Conservation (phyloP, 73 alveolate species). For the Stentor coeruleus region DNA sequence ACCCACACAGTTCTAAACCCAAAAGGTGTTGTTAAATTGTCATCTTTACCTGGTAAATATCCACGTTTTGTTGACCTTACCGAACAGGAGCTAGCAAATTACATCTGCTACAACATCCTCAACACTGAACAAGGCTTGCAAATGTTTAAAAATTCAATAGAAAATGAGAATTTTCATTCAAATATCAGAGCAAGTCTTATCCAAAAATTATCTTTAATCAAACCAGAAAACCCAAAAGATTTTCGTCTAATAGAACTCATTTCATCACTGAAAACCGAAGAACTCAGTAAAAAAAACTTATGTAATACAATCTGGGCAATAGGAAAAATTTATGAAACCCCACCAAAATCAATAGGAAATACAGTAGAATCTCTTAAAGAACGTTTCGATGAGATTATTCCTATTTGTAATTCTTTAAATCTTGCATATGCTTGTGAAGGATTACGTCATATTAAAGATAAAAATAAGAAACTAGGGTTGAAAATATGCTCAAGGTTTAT, state of each 20-base stretch:
- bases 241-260: neutral
- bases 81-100: constrained; percentile 1
- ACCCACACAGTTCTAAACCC: neutral
- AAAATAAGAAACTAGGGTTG: neutral
- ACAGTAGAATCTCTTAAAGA: neutral
- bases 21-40: neutral
- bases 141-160: neutral
- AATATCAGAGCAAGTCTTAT: neutral
- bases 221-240: neutral
- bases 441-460: neutral
- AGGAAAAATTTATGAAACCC: neutral
- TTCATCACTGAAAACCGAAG: neutral
- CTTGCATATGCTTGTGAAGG: constrained; percentile 13
- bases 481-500: neutral
- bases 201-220: neutral
- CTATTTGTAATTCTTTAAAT: neutral
- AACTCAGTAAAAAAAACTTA: neutral
- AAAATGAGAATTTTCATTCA: neutral
- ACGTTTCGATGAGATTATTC: neutral
- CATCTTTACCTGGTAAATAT: neutral
- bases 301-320: neutral
- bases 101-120: neutral
- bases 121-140: constrained; percentile 5
- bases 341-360: neutral
- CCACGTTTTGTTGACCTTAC: neutral